Conservation (phyloP, 345 rosid species). For the Luvunga scandens region DNA sequence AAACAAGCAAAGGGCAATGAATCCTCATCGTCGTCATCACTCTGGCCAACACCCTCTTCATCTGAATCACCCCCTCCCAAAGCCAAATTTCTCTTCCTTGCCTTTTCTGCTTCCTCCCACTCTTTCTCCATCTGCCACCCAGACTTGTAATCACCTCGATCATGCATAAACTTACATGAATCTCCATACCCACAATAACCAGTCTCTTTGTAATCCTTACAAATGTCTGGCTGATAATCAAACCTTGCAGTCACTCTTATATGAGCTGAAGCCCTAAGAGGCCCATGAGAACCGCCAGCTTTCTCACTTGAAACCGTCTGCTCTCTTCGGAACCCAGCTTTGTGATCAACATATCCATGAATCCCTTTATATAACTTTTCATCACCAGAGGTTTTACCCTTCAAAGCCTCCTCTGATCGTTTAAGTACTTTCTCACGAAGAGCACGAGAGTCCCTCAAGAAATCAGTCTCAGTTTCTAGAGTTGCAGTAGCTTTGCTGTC, state of each 20-base stretch:
- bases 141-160: conserved; percentile 86
- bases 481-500: conserved; percentile 82
- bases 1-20: conserved; percentile 79
- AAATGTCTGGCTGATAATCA: conserved; percentile 89
- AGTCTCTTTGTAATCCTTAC: conserved; percentile 92
- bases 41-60: conserved; percentile 33
- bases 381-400: conserved; percentile 50
- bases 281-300: conserved; percentile 92
- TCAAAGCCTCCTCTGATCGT: conserved; percentile 59
- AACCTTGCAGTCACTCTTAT: conserved; percentile 86
- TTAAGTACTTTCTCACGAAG: conserved; percentile 80
- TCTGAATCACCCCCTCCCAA: conserved; percentile 58
- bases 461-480: conserved; percentile 87
- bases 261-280: conserved; percentile 93
- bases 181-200: conserved; percentile 96
- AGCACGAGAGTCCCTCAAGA: conserved; percentile 73
- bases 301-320: conserved; percentile 84
- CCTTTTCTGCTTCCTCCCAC: conserved; percentile 89
- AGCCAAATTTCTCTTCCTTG: conserved; percentile 74
- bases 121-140: conserved; percentile 94
- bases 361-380: conserved; percentile 78
- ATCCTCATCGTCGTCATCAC: conserved; percentile 52
- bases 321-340: conserved; percentile 91
- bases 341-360: conserved; percentile 81
- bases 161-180: conserved; percentile 87